Evolutionary conservation across 768 basidiomycete species (phyloP).

Genomic region (Strobilomyces confusus): DNA sequence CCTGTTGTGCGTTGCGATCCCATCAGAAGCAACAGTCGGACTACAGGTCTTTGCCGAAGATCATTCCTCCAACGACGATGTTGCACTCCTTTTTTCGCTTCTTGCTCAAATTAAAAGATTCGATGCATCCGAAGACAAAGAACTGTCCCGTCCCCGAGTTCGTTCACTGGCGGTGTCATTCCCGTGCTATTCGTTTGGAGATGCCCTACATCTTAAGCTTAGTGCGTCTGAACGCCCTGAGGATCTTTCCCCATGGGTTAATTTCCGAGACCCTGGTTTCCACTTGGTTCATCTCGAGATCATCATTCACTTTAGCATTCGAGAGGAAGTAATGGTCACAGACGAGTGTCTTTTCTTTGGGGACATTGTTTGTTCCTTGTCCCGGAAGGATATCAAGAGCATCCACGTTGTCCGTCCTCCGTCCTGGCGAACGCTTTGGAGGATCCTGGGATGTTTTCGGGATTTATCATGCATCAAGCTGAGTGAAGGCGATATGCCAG

Average conservation of each 20-base stretch:
- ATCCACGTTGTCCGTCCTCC: neutral
- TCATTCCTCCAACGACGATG: neutral
- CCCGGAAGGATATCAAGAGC: neutral
- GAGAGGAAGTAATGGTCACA: neutral
- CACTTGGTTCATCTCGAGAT: neutral
- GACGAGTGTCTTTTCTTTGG: neutral
- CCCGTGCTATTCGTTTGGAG: no score
- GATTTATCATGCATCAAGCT: neutral
- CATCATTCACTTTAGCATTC: neutral
- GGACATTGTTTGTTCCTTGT: neutral
- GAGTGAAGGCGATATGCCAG: neutral
- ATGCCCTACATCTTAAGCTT: neutral
- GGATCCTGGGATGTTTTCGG: neutral
- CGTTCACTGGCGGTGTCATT: neutral
- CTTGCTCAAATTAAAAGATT: neutral
- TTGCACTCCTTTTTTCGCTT: neutral
- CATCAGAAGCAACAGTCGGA: neutral
- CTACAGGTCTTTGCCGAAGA: neutral
- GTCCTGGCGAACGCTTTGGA: neutral
- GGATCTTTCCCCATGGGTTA: no score
- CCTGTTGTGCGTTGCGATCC: neutral
- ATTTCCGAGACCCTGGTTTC: no score
- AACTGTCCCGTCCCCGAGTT: neutral
- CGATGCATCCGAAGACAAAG: neutral
- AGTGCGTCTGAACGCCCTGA: neutral